Percentiles rank a stretch among this genome's conserved stretches.
Conservation (phyloP, 108 stramenopile species). For the Cyclotella choctawhatcheeana region DNA sequence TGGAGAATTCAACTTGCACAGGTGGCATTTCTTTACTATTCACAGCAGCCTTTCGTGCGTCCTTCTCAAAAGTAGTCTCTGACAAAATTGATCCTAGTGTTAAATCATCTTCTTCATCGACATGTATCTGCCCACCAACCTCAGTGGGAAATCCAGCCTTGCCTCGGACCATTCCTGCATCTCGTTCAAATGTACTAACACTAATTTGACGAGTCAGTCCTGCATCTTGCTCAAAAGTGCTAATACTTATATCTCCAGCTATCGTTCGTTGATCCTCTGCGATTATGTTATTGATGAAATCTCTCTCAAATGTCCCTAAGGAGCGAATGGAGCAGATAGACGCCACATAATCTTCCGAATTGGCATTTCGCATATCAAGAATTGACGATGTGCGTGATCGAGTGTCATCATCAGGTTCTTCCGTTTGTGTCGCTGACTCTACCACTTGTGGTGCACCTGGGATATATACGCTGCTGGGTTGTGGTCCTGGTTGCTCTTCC, state of each 20-base stretch:
- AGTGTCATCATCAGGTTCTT: slow-evolving; percentile 2
- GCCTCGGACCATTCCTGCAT: no score
- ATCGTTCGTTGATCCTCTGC: slow-evolving; percentile 23
- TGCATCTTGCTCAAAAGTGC: slow-evolving; percentile 32
- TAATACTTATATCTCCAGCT: neutral
- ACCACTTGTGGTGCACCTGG: neutral
- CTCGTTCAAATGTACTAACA: no score
- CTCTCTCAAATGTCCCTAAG: slow-evolving; percentile 44
- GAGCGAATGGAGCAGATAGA: slow-evolving; percentile 36
- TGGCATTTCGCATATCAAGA: slow-evolving; percentile 17
- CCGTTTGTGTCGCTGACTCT: neutral
- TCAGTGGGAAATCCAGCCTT: no score
- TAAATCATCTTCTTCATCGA: slow-evolving; percentile 20
- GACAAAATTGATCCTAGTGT: slow-evolving; percentile 26
- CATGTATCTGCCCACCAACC: neutral
- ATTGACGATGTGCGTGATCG: slow-evolving; percentile 31
- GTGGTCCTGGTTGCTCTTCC: no score
- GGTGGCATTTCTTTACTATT: neutral
- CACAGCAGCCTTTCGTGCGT: slow-evolving; percentile 10
- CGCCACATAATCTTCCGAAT: slow-evolving; percentile 17
- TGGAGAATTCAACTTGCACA: neutral
- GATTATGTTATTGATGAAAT: slow-evolving; percentile 43
- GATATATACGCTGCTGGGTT: neutral
- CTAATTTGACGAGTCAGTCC: neutral
- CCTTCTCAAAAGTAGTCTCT: slow-evolving; percentile 48